Base-by-base conservation (phyloP, 164 flowering plant species). In the Annona cherimola region DNA sequence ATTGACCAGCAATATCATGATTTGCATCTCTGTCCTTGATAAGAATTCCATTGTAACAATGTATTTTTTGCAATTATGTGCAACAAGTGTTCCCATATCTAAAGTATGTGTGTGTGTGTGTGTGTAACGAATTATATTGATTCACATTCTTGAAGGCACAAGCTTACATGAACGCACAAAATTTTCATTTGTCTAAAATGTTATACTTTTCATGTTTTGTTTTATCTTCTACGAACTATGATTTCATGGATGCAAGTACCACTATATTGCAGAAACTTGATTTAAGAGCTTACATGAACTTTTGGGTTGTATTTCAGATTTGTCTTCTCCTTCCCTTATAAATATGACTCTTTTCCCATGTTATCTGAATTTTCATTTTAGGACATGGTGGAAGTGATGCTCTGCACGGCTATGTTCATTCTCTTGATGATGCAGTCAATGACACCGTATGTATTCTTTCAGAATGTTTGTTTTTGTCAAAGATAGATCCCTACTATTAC, bases 331-430 rank as follows among this genome's bases (percentile, higher is more conserved):
- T 26, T 26, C 35, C 35, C 35, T 26, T 26, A 26, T 26, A 26
- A 26, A 26, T 26, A 26, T 2, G 44, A 9, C 11, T 11, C 40
- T 42, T 42, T 61, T 12, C 11, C 54, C 42, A 7, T 44, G 9
- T 70, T 41, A 41, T 6, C 3, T 7, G 18, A n/a, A 26, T 55
- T 45, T 45, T 45, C 63, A 35, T 55, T 5, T 45, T 54, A 93
- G 98, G 98, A 26, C 98, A 93, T 76, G 98, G 98, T 71, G 98
- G 98, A 73, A 93, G 93, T 71, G 98, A 90, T 79, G 94, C 92
- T 41, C 77, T 94, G 79, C 98, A 94, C 80, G 98, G 85, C 18
- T 94, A 89, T 80, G 97, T 94, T 68, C 92, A 70, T 84, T 90
- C 93, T 67, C 90, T 91, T 20, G 96, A 92, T 68, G 69, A 76